Conservation (phyloP, 768 basidiomycete species). For the Mycena vitilis region DNA sequence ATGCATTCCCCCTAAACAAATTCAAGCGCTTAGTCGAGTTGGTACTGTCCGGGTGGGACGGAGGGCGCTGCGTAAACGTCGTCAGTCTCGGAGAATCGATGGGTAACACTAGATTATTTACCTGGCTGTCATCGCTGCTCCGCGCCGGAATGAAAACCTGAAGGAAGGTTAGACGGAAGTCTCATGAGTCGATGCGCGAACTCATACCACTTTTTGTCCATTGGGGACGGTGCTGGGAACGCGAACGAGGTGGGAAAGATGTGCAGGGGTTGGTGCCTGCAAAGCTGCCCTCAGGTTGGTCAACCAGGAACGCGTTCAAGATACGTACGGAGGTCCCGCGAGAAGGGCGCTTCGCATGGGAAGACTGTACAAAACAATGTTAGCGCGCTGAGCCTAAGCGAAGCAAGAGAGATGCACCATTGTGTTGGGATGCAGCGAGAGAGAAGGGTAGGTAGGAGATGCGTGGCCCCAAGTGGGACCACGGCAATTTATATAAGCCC, state of each 20-base stretch:
- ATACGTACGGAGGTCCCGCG: conserved; percentile 3
- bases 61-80: background rate
- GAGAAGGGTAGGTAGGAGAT: background rate
- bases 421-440: background rate
- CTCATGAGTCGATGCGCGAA: too few species aligned
- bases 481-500: conserved; percentile 4
- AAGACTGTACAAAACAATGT: background rate
- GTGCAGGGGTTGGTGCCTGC: conserved; percentile 1
- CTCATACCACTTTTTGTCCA: conserved; percentile 8
- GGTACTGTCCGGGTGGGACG: background rate
- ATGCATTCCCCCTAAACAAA: conserved; percentile 1
- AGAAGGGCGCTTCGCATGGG: background rate
- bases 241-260: conserved; percentile 18
- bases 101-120: background rate
- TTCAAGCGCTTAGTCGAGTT: conserved; percentile 8
- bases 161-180: background rate
- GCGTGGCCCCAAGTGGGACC: conserved; percentile 1
- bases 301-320: background rate
- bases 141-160: conserved; percentile 15
- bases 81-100: background rate
- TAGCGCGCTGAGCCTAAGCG: background rate
- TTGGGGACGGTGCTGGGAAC: conserved; percentile 8
- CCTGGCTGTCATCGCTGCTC: background rate
- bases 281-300: background rate
- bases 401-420: conserved; percentile 9